A percentile compares a stretch with the other conserved stretches of the same genome.
Evolutionary conservation across 2,329 filamentous ascomycete genomes (phyloP).

Genomic region (Colletotrichum tropicale): DNA sequence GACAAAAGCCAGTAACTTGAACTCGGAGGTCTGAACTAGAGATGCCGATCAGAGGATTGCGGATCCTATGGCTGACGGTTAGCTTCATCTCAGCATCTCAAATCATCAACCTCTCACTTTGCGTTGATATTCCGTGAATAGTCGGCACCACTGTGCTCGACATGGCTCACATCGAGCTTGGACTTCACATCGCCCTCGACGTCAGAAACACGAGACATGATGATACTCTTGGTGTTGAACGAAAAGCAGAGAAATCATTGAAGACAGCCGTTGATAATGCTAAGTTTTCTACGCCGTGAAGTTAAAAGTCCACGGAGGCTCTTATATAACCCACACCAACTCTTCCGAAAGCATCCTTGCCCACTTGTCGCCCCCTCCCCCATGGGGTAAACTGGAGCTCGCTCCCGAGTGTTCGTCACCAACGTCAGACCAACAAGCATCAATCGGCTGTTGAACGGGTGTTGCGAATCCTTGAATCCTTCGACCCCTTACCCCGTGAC

Average conservation of each 20-base stretch:
- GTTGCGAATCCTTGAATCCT: not conserved
- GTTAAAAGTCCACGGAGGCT: not conserved
- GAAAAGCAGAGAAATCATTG: not conserved
- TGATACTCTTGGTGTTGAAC: not conserved
- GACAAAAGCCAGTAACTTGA: conserved; percentile 28
- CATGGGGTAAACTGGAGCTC: not conserved
- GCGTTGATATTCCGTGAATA: conserved; percentile 35
- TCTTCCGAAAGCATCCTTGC: not conserved
- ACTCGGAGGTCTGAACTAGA: conserved; percentile 23
- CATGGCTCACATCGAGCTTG: conserved; percentile 15
- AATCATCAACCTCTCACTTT: conserved; percentile 20
- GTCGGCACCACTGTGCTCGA: conserved; percentile 26
- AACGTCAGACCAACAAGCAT: not conserved
- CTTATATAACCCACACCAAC: conserved; percentile 4
- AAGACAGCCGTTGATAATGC: not conserved
- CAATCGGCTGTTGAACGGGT: conserved; percentile 1
- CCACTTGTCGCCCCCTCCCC: not conserved
- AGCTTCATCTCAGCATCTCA: not conserved
- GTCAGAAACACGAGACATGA: conserved; percentile 15
- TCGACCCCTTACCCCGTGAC: not conserved
- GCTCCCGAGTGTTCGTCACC: not conserved
- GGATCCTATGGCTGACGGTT: conserved; percentile 22
- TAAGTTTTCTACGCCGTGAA: not conserved
- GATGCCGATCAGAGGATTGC: conserved; percentile 29
- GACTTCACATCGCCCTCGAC: conserved; percentile 26